These are phyloP conservation scores for Mycena leptocephala DNA, from an alignment of 768 basidiomycete species.

Conservation along the genomic window DNA sequence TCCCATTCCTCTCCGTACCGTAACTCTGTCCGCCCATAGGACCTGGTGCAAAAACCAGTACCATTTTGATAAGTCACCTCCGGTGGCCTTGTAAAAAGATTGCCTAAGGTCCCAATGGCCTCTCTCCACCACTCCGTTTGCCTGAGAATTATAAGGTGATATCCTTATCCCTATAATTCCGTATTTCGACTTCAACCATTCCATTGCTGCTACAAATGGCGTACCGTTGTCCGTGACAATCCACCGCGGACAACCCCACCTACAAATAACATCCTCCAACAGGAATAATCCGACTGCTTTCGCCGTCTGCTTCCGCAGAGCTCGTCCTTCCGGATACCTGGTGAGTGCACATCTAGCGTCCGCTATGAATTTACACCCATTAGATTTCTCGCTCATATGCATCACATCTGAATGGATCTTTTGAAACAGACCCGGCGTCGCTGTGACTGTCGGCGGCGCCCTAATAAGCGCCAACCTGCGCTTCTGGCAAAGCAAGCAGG, in stretches of 20 bases:
- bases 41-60: too few relatives aligned
- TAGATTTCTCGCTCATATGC: conserved; percentile 38
- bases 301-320: conserved; percentile 39
- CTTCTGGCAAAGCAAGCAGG: not conserved
- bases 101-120: too few relatives aligned
- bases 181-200: conserved; percentile 39
- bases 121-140: too few relatives aligned
- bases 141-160: conserved; percentile 58
- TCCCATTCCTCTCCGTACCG: conserved; percentile 31
- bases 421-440: conserved; percentile 23
- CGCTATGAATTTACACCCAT: conserved; percentile 42
- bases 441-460: not conserved
- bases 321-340: conserved; percentile 38
- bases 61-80: too few relatives aligned
- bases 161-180: conserved; percentile 58
- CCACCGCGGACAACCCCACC: conserved; percentile 53
- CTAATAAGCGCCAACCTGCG: not conserved
- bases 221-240: conserved; percentile 57
- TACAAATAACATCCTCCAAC: conserved; percentile 50
- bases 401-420: conserved; percentile 48
- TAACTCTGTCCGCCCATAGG: conserved; percentile 41
- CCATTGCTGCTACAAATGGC: conserved; percentile 44
- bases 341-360: conserved; percentile 44
- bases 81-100: too few relatives aligned
- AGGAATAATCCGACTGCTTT: conserved; percentile 42